Percentiles rank a stretch among this genome's conserved stretches.
phyloP scores from a whole-genome alignment of 2,329 filamentous ascomycete species.

The Diaporthe sp. region DNA sequence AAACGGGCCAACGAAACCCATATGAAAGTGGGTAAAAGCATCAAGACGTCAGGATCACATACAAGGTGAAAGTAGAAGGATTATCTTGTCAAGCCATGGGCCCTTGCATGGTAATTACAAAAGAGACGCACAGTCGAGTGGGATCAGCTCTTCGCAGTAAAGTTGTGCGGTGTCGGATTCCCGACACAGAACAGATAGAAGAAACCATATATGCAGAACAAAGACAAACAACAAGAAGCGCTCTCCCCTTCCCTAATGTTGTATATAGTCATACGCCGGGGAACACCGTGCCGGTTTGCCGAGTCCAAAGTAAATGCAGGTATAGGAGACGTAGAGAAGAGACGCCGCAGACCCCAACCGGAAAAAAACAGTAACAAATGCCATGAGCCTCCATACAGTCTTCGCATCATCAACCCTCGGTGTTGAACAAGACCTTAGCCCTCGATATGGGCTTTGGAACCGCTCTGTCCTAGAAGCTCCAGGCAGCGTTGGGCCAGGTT shows the following conservation, averaged over 20 bases:
- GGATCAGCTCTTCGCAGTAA: constrained; percentile 13
- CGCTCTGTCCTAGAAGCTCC: constrained; percentile 83
- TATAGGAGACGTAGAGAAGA: constrained; percentile 48
- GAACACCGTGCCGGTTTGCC: constrained; percentile 58
- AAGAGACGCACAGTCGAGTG: constrained; percentile 28
- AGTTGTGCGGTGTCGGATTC: constrained; percentile 29
- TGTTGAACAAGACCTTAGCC: constrained; percentile 62
- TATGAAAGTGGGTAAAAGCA: constrained; percentile 35
- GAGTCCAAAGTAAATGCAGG: constrained; percentile 54
- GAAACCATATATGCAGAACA: constrained; percentile 39
- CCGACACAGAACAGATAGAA: constrained; percentile 28
- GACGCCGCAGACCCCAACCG: constrained; percentile 39
- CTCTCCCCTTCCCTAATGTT: constrained; percentile 39
- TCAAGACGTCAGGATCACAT: not conserved
- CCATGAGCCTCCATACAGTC: constrained; percentile 32
- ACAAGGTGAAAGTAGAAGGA: constrained; percentile 40
- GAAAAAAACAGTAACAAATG: constrained; percentile 37
- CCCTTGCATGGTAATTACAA: constrained; percentile 30
- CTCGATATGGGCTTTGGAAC: constrained; percentile 85
- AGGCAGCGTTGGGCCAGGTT: constrained; percentile 91
- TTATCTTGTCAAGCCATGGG: constrained; percentile 32
- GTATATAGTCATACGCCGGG: constrained; percentile 55
- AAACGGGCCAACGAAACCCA: constrained; percentile 47
- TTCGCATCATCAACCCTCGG: constrained; percentile 23
- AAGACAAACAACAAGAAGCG: constrained; percentile 43